phyloP scores from a whole-genome alignment of 2,329 filamentous ascomycete species.

The Penicillium capsulatum region DNA sequence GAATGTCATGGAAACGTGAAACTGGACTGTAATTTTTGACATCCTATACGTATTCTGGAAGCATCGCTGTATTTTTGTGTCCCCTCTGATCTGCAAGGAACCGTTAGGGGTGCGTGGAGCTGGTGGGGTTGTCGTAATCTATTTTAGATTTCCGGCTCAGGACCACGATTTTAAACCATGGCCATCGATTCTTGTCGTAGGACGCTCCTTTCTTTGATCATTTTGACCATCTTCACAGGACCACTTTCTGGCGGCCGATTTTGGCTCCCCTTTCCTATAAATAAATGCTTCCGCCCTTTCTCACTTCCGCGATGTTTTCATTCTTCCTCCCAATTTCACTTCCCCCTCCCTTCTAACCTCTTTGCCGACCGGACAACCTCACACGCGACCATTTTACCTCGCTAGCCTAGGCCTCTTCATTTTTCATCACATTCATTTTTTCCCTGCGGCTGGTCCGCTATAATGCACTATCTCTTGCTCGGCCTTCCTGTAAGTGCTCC shows the following conservation, averaged over 20 bases:
- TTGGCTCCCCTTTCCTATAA: slow-evolving; percentile 11
- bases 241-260: slow-evolving; percentile 10
- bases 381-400: slow-evolving; percentile 5
- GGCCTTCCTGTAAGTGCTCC: slow-evolving; percentile 12
- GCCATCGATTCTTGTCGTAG: slow-evolving; percentile 11
- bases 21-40: slow-evolving; percentile 10
- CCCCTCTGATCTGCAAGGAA: slow-evolving; percentile 10
- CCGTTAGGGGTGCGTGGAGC: slow-evolving; percentile 3
- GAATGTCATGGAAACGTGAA: slow-evolving; percentile 8
- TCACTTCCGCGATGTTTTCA: slow-evolving; percentile 8
- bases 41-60: slow-evolving; percentile 4
- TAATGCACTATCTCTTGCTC: slow-evolving; percentile 9
- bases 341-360: slow-evolving; percentile 7
- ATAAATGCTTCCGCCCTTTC: slow-evolving; percentile 6
- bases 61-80: slow-evolving; percentile 10
- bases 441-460: slow-evolving; percentile 11
- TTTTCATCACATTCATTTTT: slow-evolving; percentile 9
- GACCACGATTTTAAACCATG: slow-evolving; percentile 11
- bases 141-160: slow-evolving; percentile 7
- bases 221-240: slow-evolving; percentile 9
- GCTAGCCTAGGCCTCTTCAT: slow-evolving; percentile 6
- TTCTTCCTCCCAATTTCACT: slow-evolving; percentile 4
- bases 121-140: slow-evolving; percentile 6
- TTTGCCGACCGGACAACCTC: slow-evolving; percentile 9
- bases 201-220: slow-evolving; percentile 6